Evolutionary conservation across 306 rosid species (phyloP).

Genomic region (Dryas octopetala): DNA sequence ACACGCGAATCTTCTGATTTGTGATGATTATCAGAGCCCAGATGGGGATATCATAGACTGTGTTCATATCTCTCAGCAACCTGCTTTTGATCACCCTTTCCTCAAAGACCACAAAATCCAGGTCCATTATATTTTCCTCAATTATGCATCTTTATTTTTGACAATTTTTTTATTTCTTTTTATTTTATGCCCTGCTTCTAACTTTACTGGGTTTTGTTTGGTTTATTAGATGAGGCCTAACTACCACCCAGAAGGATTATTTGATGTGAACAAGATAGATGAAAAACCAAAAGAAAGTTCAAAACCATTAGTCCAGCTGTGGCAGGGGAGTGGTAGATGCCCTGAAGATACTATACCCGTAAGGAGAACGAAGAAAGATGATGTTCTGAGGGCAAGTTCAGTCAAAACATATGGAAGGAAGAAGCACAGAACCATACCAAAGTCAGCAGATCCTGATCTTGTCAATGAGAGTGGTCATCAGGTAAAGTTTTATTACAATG

Average conservation of each 20-base stretch:
- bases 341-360: slow-evolving; percentile 86
- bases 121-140: slow-evolving; percentile 37
- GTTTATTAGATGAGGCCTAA: slow-evolving; percentile 67
- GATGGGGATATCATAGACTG: slow-evolving; percentile 96
- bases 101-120: slow-evolving; percentile 97
- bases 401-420: slow-evolving; percentile 85
- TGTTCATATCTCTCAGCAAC: slow-evolving; percentile 76
- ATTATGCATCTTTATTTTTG: slow-evolving; percentile 1
- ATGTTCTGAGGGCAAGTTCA: slow-evolving; percentile 88
- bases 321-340: slow-evolving; percentile 85
- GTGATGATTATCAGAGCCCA: slow-evolving; percentile 69
- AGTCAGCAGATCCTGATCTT: slow-evolving; percentile 94
- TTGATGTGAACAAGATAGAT: slow-evolving; percentile 64
- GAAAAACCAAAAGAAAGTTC: slow-evolving; percentile 47
- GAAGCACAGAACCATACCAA: slow-evolving; percentile 70
- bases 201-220: slow-evolving; percentile 16
- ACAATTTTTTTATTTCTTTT: neutral
- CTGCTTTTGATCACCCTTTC: slow-evolving; percentile 95
- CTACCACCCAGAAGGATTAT: slow-evolving; percentile 85
- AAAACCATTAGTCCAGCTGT: slow-evolving; percentile 58
- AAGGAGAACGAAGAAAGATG: slow-evolving; percentile 82
- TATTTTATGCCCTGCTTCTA: neutral
- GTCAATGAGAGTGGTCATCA: slow-evolving; percentile 96
- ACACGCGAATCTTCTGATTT: slow-evolving; percentile 23
- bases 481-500: slow-evolving; percentile 40